These are phyloP conservation scores for Ceratobasidium papillatum DNA, from an alignment of 1,284 basidiomycete genomes.

Conservation along the genomic window DNA sequence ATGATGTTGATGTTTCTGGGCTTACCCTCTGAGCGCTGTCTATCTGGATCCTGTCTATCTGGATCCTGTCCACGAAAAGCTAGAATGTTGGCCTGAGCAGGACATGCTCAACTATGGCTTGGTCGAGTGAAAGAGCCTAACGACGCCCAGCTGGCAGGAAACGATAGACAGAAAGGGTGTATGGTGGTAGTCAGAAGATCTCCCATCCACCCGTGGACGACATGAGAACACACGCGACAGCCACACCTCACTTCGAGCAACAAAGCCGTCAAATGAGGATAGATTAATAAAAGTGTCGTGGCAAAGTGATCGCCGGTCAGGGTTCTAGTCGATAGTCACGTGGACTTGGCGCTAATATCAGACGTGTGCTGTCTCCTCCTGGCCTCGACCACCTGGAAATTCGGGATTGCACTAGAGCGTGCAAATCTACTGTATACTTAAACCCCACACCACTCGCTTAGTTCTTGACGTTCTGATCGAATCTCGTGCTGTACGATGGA, in stretches of 20 bases:
- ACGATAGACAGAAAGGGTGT: neutral
- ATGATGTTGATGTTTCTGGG: neutral
- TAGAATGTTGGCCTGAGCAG: neutral
- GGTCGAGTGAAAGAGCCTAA: neutral
- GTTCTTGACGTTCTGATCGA: neutral
- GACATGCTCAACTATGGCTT: constrained; percentile 5
- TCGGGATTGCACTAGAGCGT: neutral
- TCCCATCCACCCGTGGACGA: neutral
- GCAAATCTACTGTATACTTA: neutral
- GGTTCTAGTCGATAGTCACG: neutral
- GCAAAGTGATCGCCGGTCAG: constrained; percentile 9
- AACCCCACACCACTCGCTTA: neutral
- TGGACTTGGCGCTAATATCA: neutral
- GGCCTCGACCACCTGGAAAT: neutral
- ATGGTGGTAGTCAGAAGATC: constrained; percentile 11
- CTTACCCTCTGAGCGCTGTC: neutral
- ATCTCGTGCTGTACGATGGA: neutral
- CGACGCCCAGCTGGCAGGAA: neutral
- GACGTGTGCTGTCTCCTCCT: neutral
- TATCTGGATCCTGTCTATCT: neutral
- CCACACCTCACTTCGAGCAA: constrained; percentile 10
- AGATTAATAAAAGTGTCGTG: constrained; percentile 14
- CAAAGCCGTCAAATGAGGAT: neutral
- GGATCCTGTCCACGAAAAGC: neutral
- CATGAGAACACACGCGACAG: constrained; percentile 18